A percentile compares a stretch with the other conserved stretches of the same genome.
These are phyloP conservation scores for Microcyclospora pomicola DNA, from an alignment of 2,329 filamentous ascomycete genomes.

Conservation along the genomic window DNA sequence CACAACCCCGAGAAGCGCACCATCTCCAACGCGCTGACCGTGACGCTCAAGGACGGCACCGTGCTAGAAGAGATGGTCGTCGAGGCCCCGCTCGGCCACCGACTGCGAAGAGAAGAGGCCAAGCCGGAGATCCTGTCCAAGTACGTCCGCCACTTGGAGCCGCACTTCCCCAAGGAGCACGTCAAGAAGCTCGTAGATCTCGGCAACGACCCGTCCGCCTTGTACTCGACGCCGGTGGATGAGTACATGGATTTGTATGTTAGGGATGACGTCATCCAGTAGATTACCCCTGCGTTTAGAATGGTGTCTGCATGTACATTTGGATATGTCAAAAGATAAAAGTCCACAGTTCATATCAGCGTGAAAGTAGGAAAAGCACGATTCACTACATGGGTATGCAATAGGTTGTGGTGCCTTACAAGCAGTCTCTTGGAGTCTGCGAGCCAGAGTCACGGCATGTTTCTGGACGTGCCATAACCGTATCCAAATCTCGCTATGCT, in stretches of 20 bases:
- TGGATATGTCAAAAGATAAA: too few species aligned
- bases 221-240: constrained; percentile 75
- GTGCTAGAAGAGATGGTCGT: constrained; percentile 81
- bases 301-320: too few species aligned
- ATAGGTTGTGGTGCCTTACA: too few species aligned
- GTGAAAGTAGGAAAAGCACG: too few species aligned
- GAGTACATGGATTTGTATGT: constrained; percentile 84
- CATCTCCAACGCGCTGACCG: constrained; percentile 92
- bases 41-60: constrained; percentile 88
- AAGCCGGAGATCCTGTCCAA: constrained; percentile 95
- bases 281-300: background rate
- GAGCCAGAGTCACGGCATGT: too few species aligned
- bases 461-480: too few species aligned
- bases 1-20: constrained; percentile 85
- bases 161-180: constrained; percentile 63
- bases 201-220: constrained; percentile 56
- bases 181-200: constrained; percentile 75
- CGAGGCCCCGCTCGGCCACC: constrained; percentile 88
- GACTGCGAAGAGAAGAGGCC: constrained; percentile 80
- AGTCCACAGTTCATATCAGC: too few species aligned
- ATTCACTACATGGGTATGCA: too few species aligned
- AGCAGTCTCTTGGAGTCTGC: too few species aligned
- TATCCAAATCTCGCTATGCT: too few species aligned
- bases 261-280: constrained; percentile 31
- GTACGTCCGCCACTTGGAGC: constrained; percentile 81